Conservation (phyloP, 2,329 filamentous ascomycete genomes). For the Alternaria brassicicola region DNA sequence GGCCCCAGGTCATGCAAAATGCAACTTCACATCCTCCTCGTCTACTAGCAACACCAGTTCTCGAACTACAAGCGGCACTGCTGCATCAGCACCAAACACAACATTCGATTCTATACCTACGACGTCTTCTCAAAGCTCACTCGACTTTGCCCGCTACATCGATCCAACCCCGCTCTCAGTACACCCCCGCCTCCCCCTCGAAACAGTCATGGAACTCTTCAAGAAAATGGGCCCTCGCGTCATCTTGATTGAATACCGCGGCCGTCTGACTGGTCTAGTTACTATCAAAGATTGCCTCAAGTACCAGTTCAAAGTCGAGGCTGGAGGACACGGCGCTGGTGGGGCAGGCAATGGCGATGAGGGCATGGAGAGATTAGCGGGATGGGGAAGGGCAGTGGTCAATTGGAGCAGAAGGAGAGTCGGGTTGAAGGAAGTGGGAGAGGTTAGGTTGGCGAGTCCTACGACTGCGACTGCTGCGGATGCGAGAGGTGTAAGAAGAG, state of each 20-base stretch:
- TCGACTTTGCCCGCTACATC: slow-evolving; percentile 87
- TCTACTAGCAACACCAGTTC: slow-evolving; percentile 5
- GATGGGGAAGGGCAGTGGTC: slow-evolving; percentile 21
- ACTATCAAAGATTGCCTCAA: slow-evolving; percentile 97
- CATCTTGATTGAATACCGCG: slow-evolving; percentile 89
- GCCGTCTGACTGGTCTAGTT: slow-evolving; percentile 80
- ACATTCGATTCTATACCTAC: slow-evolving; percentile 67
- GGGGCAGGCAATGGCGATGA: slow-evolving; percentile 28
- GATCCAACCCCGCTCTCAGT: slow-evolving; percentile 89
- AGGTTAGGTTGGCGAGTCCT: slow-evolving; percentile 38
- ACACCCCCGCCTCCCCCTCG: slow-evolving; percentile 86
- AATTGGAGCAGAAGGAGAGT: slow-evolving; percentile 30
- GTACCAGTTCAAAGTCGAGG: slow-evolving; percentile 96
- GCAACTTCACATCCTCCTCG: slow-evolving; percentile 68
- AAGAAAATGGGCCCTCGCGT: slow-evolving; percentile 96
- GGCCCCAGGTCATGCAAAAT: slow-evolving; percentile 71
- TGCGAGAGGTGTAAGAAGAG: slow-evolving; percentile 3
- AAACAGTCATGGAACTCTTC: slow-evolving; percentile 98
- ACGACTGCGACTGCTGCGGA: slow-evolving; percentile 5
- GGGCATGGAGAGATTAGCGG: slow-evolving; percentile 39
- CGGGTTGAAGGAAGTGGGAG: slow-evolving; percentile 25
- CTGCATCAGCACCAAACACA: slow-evolving; percentile 37
- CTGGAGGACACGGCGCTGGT: slow-evolving; percentile 40
- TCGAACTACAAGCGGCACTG: slow-evolving; percentile 29
- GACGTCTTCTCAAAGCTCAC: slow-evolving; percentile 59